A percentile compares a stretch with the other conserved stretches of the same genome.
These are phyloP conservation scores for Leccinum sublutescens DNA, from an alignment of 768 basidiomycete genomes.

Conservation along the genomic window DNA sequence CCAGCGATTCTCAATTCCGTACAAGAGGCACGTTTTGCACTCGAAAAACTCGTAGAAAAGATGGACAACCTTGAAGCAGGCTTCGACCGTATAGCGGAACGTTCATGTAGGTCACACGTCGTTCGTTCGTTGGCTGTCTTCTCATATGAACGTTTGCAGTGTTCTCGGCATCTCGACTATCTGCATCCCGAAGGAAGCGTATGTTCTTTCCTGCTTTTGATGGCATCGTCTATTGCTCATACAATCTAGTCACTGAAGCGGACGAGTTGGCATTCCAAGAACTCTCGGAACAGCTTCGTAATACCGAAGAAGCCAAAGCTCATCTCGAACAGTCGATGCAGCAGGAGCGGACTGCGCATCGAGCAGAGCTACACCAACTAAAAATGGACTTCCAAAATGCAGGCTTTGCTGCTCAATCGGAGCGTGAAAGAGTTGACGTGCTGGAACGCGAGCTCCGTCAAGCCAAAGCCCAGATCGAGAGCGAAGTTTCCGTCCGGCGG, in stretches of 20 bases:
- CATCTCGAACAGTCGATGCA: constrained; percentile 58
- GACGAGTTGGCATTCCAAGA: constrained; percentile 76
- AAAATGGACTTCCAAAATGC: constrained; percentile 42
- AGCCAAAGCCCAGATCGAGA: constrained; percentile 60
- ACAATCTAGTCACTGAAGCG: constrained; percentile 58
- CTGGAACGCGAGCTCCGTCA: constrained; percentile 67
- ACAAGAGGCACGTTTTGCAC: constrained; percentile 53
- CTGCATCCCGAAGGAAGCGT: constrained; percentile 71
- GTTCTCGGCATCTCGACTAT: constrained; percentile 70
- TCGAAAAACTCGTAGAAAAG: constrained; percentile 69
- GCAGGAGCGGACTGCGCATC: constrained; percentile 54
- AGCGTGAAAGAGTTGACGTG: constrained; percentile 52
- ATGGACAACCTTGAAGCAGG: constrained; percentile 80
- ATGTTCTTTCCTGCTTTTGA: constrained; percentile 31
- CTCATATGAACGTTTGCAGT: constrained; percentile 43
- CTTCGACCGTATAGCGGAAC: constrained; percentile 85
- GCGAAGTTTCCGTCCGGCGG: constrained; percentile 57
- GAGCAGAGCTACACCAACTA: constrained; percentile 57
- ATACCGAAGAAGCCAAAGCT: constrained; percentile 52
- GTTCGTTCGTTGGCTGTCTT: background rate
- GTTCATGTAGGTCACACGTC: constrained; percentile 57
- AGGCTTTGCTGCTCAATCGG: constrained; percentile 38
- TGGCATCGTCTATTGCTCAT: constrained; percentile 4
- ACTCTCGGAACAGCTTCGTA: constrained; percentile 63
- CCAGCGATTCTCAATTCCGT: constrained; percentile 52